Base-by-base conservation (phyloP, 129 eudicot species). In the Saussurea involucrata region DNA sequence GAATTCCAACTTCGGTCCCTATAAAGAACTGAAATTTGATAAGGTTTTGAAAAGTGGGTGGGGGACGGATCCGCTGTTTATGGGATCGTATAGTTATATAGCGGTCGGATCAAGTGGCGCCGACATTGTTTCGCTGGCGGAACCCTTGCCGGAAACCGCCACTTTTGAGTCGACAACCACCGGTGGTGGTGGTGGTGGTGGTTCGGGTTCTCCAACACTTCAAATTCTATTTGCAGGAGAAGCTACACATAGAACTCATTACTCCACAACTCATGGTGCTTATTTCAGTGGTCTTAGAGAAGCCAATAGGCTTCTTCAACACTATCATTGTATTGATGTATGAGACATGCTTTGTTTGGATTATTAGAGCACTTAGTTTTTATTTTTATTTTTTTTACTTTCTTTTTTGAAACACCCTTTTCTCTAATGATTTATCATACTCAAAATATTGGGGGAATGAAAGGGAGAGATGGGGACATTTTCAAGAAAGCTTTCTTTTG, bases 221-320 rank as follows among this genome's bases (percentile, higher is more conserved):
- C 98, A 93, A 72, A 86, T 93, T 69, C 86, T 93, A 53, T 93
- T 93, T 73, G 97, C 98, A 74, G 97, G 98, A 40, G 98, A 93
- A 86, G 98, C 98, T 28, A 91, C 98, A 29, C 96, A 93, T 79
- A 93, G 88, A 81, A 91, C 93, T 53, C 96, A 89, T 84, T 93
- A 90, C 73, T 93, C 98, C 1, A 93, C 98, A 6, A 90, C 98
- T 73, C 98, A 93, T 85, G 98, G 98, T 32, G 98, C 97, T 77
- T 93, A 91, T 79, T 79, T 85, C 34, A 93, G 98, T 87, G 97
- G 98, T 24, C 82, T 89, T 27, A 86, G 98, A 81, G 98, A 93
- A 93, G 98, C 97, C 81, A 89, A 86, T 83, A 93, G 97, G 95
- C 93, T 93, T 78, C 94, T 93, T 73, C 71, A 90, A 78, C 90